Evolutionary conservation across 2,329 filamentous ascomycete species (phyloP).

Genomic region (Curvularia lunata): DNA sequence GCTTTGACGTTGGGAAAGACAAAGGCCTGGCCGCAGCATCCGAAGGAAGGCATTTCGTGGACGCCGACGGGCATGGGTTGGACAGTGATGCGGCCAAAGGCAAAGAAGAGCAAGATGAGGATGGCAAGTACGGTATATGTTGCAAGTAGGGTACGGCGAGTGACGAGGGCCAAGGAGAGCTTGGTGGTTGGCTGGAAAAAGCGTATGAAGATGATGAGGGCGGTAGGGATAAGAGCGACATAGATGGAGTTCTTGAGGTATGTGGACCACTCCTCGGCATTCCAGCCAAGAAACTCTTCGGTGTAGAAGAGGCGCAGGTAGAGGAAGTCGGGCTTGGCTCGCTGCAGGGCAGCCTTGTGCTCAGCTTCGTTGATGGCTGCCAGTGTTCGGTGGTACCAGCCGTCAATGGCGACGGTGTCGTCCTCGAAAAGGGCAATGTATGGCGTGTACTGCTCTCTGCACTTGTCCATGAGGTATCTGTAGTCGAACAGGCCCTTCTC

Average conservation of each 20-base stretch:
- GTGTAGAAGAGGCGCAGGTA: slow-evolving; percentile 58
- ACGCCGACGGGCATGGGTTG: slow-evolving; percentile 48
- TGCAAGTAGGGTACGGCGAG: slow-evolving; percentile 29
- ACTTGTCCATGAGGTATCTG: slow-evolving; percentile 51
- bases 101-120: slow-evolving; percentile 48
- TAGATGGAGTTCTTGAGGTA: slow-evolving; percentile 48
- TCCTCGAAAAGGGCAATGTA: slow-evolving; percentile 57
- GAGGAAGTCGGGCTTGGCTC: slow-evolving; percentile 41
- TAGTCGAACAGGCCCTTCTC: slow-evolving; percentile 57
- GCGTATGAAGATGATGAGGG: slow-evolving; percentile 37
- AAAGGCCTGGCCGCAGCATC: slow-evolving; percentile 55
- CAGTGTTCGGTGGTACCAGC: slow-evolving; percentile 55
- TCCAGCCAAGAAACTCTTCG: slow-evolving; percentile 55
- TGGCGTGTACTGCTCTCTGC: slow-evolving; percentile 46
- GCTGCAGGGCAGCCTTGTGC: slow-evolving; percentile 31
- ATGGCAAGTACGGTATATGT: slow-evolving; percentile 24
- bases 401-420: slow-evolving; percentile 55
- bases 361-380: slow-evolving; percentile 46
- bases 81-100: slow-evolving; percentile 50
- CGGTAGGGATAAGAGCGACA: slow-evolving; percentile 26
- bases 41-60: slow-evolving; percentile 51
- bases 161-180: slow-evolving; percentile 26
- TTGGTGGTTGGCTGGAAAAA: slow-evolving; percentile 27
- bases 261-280: slow-evolving; percentile 50
- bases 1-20: slow-evolving; percentile 51